phyloP scores from a whole-genome alignment of 2,329 filamentous ascomycete genomes.

The Aspergillus texensis region DNA sequence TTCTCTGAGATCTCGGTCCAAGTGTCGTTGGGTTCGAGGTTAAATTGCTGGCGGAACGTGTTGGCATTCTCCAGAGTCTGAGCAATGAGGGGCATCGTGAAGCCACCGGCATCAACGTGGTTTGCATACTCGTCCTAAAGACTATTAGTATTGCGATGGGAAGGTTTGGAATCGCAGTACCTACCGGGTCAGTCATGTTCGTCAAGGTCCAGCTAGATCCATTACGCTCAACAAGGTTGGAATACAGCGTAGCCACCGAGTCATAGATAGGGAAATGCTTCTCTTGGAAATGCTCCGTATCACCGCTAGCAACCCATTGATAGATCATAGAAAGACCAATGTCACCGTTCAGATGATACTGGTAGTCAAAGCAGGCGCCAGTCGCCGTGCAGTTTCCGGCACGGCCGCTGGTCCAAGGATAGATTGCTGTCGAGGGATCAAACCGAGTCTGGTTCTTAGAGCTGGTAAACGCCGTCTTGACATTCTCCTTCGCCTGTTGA shows the following conservation, averaged over 20 bases:
- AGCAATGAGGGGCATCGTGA: conserved; percentile 65
- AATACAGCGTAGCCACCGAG: conserved; percentile 63
- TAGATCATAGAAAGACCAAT: conserved; percentile 66
- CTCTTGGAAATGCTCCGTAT: conserved; percentile 57
- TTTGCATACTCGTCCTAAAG: conserved; percentile 68
- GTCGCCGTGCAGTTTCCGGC: conserved; percentile 70
- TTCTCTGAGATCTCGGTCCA: conserved; percentile 61
- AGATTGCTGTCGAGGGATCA: conserved; percentile 61
- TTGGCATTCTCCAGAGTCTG: conserved; percentile 61
- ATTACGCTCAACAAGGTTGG: conserved; percentile 63
- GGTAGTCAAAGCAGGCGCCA: conserved; percentile 68
- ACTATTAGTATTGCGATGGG: neutral
- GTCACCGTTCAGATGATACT: conserved; percentile 72
- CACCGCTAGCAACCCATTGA: conserved; percentile 63
- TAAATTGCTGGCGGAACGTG: conserved; percentile 59
- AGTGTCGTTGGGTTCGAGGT: conserved; percentile 57
- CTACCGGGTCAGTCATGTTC: conserved; percentile 72
- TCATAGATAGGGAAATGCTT: conserved; percentile 66
- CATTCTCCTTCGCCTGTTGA: conserved; percentile 62
- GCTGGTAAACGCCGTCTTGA: conserved; percentile 56
- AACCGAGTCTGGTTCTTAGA: conserved; percentile 64
- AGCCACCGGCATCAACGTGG: conserved; percentile 67
- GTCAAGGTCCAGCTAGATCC: conserved; percentile 55
- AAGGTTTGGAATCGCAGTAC: conserved; percentile 19
- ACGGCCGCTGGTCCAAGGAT: conserved; percentile 68